Conservation (phyloP, 73 alveolate species). For the Paramecium biaurelia region DNA sequence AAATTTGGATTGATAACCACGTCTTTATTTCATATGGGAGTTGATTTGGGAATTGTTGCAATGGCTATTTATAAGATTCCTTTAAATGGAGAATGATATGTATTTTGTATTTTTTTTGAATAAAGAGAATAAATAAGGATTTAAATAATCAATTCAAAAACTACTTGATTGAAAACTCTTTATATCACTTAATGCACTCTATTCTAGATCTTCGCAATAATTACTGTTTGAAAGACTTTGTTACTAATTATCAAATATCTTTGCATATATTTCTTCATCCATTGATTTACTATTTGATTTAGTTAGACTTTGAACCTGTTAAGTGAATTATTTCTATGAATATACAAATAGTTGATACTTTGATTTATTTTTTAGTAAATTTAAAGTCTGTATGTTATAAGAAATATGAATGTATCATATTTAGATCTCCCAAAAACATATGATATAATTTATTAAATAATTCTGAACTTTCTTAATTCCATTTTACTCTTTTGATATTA, state of each 20-base stretch:
- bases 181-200: not conserved
- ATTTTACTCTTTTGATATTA: not conserved
- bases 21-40: not conserved
- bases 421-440: slow-evolving; percentile 1
- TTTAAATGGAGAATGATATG: not conserved
- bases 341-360: not conserved
- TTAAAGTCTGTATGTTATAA: slow-evolving; percentile 2
- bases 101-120: not conserved
- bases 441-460: not conserved
- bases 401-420: not conserved
- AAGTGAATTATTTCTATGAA: not conserved
- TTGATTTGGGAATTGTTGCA: slow-evolving; percentile 20
- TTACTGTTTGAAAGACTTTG: not conserved
- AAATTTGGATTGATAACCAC: not conserved
- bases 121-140: not conserved
- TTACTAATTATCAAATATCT: not conserved
- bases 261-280: not conserved
- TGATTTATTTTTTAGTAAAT: slow-evolving; percentile 4
- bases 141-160: not conserved
- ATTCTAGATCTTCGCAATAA: not conserved
- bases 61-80: not conserved
- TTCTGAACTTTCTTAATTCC: not conserved
- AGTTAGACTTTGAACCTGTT: not conserved
- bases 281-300: not conserved
- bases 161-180: not conserved